Evolutionary conservation across 148 eudicot species (phyloP).

Genomic region (Rhododendron molle): DNA sequence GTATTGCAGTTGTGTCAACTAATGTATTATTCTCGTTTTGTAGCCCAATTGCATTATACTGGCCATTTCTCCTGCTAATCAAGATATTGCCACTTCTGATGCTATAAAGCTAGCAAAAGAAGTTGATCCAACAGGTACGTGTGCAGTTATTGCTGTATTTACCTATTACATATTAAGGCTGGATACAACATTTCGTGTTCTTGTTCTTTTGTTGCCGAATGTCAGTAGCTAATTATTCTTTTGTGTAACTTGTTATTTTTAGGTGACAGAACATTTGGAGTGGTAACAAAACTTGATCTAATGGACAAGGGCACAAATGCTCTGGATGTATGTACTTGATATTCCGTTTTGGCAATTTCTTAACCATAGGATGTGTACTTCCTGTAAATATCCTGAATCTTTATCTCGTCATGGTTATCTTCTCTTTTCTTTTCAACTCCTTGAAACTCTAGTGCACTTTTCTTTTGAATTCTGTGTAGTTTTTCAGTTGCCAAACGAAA

Average conservation of each 20-base stretch:
- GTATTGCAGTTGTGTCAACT: not conserved
- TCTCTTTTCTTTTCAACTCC: not conserved
- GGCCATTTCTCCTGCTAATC: conserved; percentile 99
- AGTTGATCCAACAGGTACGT: conserved; percentile 91
- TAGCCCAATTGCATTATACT: conserved; percentile 95
- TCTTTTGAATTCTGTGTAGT: not conserved
- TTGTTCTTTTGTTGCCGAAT: not conserved
- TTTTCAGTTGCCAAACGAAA: not conserved
- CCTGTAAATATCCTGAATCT: not conserved
- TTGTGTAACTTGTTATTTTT: not conserved
- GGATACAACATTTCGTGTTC: not conserved
- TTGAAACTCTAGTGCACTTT: not conserved
- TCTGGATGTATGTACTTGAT: conserved; percentile 59
- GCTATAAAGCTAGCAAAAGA: conserved; percentile 99
- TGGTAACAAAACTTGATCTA: conserved; percentile 90
- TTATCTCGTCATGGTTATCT: conserved; percentile 2
- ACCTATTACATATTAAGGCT: not conserved
- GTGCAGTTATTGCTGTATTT: not conserved
- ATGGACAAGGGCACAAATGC: conserved; percentile 99
- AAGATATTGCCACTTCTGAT: conserved; percentile 99
- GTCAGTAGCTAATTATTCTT: not conserved
- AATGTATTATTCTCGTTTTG: conserved; percentile 24
- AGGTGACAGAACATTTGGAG: conserved; percentile 99
- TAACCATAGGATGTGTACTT: not conserved
- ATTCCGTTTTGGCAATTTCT: not conserved